Percentiles rank a stretch among this genome's conserved stretches.
Evolutionary conservation across 2,329 filamentous ascomycete species (phyloP).

Genomic region (Cadophora malorum): DNA sequence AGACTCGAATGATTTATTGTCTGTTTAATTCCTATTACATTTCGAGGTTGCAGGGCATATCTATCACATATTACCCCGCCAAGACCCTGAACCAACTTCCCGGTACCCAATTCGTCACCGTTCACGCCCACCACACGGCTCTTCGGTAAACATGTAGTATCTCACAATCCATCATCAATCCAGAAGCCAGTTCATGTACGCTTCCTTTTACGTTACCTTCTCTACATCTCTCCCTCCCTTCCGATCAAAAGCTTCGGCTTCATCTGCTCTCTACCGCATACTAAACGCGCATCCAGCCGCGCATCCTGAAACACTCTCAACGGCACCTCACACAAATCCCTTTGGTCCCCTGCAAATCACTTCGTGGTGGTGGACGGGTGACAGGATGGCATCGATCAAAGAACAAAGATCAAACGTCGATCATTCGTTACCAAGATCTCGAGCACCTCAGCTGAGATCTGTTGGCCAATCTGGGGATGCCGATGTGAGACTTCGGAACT

Average conservation of each 20-base stretch:
- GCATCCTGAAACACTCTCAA: constrained; percentile 10
- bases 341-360: not conserved
- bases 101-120: constrained; percentile 5
- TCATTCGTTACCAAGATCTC: constrained; percentile 9
- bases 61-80: not conserved
- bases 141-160: not conserved
- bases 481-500: not conserved
- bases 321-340: constrained; percentile 1
- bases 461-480: too few species aligned
- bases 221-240: not conserved
- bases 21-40: not conserved
- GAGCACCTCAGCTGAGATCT: not conserved
- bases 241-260: not conserved
- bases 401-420: constrained; percentile 15
- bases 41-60: not conserved
- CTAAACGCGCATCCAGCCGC: constrained; percentile 11
- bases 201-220: not conserved
- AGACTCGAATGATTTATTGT: not conserved
- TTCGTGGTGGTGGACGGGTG: not conserved
- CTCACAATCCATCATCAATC: not conserved
- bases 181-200: not conserved
- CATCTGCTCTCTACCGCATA: not conserved
- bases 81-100: not conserved
- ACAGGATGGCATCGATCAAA: constrained; percentile 4
- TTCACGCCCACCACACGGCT: not conserved